Percentiles rank a stretch among this genome's conserved stretches.
Evolutionary conservation across 805 yeast species (phyloP).

Genomic region (Ogataea pini): DNA sequence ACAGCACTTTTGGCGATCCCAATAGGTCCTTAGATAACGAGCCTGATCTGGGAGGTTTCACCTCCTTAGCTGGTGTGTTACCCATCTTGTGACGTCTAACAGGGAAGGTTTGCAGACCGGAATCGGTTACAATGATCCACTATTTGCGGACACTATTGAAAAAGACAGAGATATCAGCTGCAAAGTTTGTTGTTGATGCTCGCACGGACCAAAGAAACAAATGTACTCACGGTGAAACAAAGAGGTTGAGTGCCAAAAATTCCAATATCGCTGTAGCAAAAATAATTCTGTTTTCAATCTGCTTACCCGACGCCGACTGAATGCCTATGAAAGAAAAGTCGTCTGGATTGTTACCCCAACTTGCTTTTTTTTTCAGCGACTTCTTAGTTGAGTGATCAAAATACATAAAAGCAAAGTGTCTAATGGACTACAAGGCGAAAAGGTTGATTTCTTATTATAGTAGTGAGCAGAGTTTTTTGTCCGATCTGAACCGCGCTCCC

Average conservation of each 20-base stretch:
- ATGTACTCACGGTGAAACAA: not conserved
- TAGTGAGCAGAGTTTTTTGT: not conserved
- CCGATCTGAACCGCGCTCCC: slow-evolving; percentile 5
- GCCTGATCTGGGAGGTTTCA: slow-evolving; percentile 19
- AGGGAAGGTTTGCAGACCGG: not conserved
- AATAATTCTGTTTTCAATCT: not conserved
- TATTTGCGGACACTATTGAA: not conserved
- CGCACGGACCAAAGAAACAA: not conserved
- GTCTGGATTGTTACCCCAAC: not conserved
- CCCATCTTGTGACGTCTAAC: slow-evolving; percentile 22
- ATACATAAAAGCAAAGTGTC: not conserved
- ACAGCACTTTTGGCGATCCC: slow-evolving; percentile 19
- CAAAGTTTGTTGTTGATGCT: not conserved
- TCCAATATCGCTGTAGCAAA: slow-evolving; percentile 1
- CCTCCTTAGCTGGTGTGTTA: slow-evolving; percentile 30
- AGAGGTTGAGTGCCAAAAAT: not conserved
- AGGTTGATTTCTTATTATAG: not conserved
- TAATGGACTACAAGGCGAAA: not conserved
- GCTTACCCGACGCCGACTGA: slow-evolving; percentile 4
- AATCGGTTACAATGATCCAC: not conserved
- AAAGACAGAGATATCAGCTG: not conserved
- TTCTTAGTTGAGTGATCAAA: not conserved
- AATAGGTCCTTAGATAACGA: slow-evolving; percentile 23
- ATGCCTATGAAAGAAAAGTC: not conserved
- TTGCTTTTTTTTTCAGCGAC: not conserved